Percentiles rank a stretch among this genome's conserved stretches.
These are phyloP conservation scores for Solanum pimpinellifolium DNA, from an alignment of 257 asterid genomes.

Conservation along the genomic window DNA sequence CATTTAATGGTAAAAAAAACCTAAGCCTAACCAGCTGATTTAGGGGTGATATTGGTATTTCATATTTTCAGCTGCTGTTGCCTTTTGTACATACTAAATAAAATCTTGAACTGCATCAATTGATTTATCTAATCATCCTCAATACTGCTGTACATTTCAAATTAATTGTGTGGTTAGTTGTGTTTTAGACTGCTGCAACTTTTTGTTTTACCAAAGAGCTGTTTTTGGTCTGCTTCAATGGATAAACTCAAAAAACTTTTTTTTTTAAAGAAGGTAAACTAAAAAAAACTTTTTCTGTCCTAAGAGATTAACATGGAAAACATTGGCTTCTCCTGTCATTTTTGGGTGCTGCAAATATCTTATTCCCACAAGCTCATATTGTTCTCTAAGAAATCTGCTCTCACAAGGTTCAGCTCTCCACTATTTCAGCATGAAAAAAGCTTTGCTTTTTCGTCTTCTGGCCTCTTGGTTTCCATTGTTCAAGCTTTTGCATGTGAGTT, in stretches of 20 bases:
- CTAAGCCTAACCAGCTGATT: not conserved
- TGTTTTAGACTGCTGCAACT: not conserved
- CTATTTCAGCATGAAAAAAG: not conserved
- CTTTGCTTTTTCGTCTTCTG: not conserved
- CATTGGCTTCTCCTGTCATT: not conserved
- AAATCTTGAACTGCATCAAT: not conserved
- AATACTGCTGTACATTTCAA: not conserved
- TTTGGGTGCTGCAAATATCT: not conserved
- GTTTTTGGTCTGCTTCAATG: not conserved
- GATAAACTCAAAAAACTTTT: not conserved
- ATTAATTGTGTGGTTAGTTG: not conserved
- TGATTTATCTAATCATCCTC: not conserved
- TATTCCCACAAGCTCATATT: not conserved
- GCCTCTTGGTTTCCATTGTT: not conserved
- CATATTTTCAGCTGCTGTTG: not conserved
- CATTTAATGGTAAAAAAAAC: not conserved
- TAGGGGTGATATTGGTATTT: not conserved
- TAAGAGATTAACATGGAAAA: not conserved
- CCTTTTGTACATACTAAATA: not conserved
- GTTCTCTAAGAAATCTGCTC: not conserved
- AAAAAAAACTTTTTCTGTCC: not conserved
- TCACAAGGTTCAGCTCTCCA: not conserved
- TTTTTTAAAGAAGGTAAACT: too few relatives aligned
- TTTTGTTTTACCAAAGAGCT: not conserved
- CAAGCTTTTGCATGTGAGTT: not conserved